phyloP scores from a whole-genome alignment of 169 alveolate species.

The Babesia divergens region DNA sequence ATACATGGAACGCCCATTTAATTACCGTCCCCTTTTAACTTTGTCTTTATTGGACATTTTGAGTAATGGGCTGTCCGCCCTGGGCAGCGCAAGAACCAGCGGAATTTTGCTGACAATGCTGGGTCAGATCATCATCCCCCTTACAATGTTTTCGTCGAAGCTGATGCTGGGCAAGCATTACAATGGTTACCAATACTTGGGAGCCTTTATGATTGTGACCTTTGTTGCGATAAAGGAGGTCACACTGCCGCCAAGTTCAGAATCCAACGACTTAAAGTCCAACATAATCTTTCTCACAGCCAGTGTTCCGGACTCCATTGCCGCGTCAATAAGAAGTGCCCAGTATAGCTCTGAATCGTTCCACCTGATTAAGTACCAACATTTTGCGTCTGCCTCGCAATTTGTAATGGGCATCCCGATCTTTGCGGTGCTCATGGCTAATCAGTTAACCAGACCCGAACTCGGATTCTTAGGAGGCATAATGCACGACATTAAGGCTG shows the following conservation, averaged over 20 bases:
- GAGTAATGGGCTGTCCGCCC: conserved; percentile 29
- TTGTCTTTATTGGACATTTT: conserved; percentile 43
- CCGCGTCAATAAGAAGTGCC: conserved; percentile 54
- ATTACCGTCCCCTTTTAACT: conserved; percentile 16
- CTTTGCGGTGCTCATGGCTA: not conserved
- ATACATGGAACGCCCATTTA: conserved; percentile 55
- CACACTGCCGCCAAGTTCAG: not conserved
- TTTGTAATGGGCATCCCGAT: conserved; percentile 31
- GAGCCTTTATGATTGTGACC: conserved; percentile 20
- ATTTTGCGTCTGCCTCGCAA: conserved; percentile 11
- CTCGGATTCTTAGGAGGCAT: conserved; percentile 5
- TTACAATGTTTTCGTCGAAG: conserved; percentile 56
- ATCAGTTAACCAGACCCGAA: not conserved
- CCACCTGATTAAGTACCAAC: conserved; percentile 56
- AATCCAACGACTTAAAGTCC: conserved; percentile 23
- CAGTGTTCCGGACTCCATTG: conserved; percentile 53
- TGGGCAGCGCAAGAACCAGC: conserved; percentile 62
- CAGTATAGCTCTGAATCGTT: conserved; percentile 46
- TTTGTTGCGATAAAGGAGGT: conserved; percentile 50
- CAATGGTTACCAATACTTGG: conserved; percentile 49
- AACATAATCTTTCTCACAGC: conserved; percentile 38
- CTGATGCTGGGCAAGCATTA: conserved; percentile 33
- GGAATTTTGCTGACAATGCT: conserved; percentile 55
- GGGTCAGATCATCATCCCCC: conserved; percentile 57
- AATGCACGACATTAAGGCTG: conserved; percentile 13